Percentiles rank a stretch among this genome's conserved stretches.
Evolutionary conservation across 2,329 filamentous ascomycete species (phyloP).

Genomic region (Claviceps spartinae): DNA sequence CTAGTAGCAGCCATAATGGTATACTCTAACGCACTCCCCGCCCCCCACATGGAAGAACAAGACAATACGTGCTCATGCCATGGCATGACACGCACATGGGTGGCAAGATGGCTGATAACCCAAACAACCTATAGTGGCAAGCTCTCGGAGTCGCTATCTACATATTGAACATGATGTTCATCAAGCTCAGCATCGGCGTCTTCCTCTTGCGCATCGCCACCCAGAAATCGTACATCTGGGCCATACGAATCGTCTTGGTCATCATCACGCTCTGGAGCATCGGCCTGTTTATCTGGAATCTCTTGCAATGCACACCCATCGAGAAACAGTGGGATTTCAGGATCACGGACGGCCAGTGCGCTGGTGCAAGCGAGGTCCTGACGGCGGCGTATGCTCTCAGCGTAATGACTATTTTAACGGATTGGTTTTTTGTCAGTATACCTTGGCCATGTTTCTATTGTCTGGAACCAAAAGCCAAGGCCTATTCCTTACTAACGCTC

Average conservation of each 20-base stretch:
- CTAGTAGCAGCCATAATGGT: constrained; percentile 34
- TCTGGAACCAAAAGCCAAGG: background rate
- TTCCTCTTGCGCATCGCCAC: constrained; percentile 36
- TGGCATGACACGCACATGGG: background rate
- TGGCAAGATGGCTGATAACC: background rate
- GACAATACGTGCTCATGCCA: background rate
- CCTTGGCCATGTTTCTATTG: background rate
- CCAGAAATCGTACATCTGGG: constrained; percentile 32
- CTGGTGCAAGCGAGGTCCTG: constrained; percentile 29
- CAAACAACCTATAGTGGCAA: constrained; percentile 27
- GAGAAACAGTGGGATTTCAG: constrained; percentile 39
- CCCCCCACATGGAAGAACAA: too few species aligned
- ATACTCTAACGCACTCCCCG: constrained; percentile 1
- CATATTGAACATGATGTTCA: constrained; percentile 40
- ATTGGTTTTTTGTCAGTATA: constrained; percentile 35
- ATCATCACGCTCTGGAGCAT: constrained; percentile 33
- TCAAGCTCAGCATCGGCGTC: constrained; percentile 41
- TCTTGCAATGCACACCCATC: constrained; percentile 37
- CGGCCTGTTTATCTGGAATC: constrained; percentile 37
- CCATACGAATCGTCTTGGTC: constrained; percentile 30
- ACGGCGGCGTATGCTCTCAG: constrained; percentile 37
- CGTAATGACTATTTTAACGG: constrained; percentile 37
- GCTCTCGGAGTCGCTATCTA: constrained; percentile 37
- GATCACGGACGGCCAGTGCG: constrained; percentile 29
- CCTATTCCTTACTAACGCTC: background rate